Evolutionary conservation across 106 monocot genomes (phyloP), one percentile per base, ranked within the genome.

Genomic region (Phalaenopsis aphrodite): DNA sequence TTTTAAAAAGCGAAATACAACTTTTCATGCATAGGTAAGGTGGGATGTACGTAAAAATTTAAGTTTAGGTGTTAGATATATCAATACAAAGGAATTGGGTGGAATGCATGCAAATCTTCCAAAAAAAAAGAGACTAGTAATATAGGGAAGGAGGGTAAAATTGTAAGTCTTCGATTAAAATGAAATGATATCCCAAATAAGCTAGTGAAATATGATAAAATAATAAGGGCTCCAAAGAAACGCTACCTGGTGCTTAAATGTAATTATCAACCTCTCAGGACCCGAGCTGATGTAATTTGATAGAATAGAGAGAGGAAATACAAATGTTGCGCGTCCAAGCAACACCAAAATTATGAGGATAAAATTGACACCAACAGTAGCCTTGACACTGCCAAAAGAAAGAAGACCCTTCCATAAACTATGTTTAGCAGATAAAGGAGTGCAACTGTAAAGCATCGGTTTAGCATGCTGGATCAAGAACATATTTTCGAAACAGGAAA

Each of bases 261-360:
- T 92, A 75, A 95, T 84, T 19, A 64, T 10, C 56, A 77, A n/a
- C 37, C 85, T 78, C 39, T 86, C 87, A 43, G 81, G 61, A 78
- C 81, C 82, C 49, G 88, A 83, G 78, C 89, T 90, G 37, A 92
- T 75, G 36, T 84, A 80, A 72, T 95, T 95, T 57, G 92, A 88
- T 81, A 95, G 52, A 79, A 66, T 55, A 48, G 90, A 95, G 39
- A 95, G 86, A 76, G 92, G 92, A 75, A 92, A 92, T 19, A 95
- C 90, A 82, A 92, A 95, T 71, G 92, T 90, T 86, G 92, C 95
- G 61, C 95, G 90, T 16, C 92, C 95, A 58, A 95, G 7, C 68
- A 90, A 77, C 56, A 95, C 80, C 23, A 95, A 85, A 65, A 78
- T 78, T 16, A 90, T 71, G 39, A 87, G 71, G 43, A 87, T 81